Conservation (phyloP, 108 stramenopile genomes). For the Cyclotella cryptica region DNA sequence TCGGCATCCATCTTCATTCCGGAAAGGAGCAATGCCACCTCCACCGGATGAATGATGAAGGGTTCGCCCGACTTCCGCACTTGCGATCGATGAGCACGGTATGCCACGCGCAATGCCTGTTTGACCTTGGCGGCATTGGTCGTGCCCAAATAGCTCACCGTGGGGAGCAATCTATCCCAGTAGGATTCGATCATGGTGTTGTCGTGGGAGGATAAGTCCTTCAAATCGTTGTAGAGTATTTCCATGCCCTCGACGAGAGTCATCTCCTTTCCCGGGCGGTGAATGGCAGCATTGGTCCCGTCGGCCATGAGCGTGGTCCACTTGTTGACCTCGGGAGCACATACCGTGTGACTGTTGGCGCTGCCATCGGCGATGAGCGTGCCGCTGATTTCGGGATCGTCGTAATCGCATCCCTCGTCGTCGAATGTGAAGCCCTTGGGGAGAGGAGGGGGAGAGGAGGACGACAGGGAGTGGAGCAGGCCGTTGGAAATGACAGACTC, state of each 20-base stretch:
- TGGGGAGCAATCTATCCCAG: constrained; percentile 78
- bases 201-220: constrained; percentile 68
- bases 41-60: constrained; percentile 95
- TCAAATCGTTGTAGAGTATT: constrained; percentile 68
- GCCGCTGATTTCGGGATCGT: constrained; percentile 40
- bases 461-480: no score
- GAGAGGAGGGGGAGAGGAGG: not conserved
- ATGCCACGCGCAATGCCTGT: constrained; percentile 82
- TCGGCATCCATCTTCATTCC: constrained; percentile 93
- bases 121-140: constrained; percentile 59
- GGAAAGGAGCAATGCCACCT: constrained; percentile 84
- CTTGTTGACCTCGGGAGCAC: constrained; percentile 76
- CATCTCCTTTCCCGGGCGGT: constrained; percentile 46
- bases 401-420: constrained; percentile 14
- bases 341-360: constrained; percentile 11
- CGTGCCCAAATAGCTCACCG: constrained; percentile 73
- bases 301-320: constrained; percentile 80
- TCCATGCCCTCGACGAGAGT: constrained; percentile 57
- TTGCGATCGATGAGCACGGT: constrained; percentile 91
- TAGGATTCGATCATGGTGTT: constrained; percentile 71
- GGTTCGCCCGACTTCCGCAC: constrained; percentile 93
- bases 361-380: constrained; percentile 17
- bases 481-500: no score
- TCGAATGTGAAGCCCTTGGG: constrained; percentile 36
- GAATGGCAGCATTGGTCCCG: constrained; percentile 54